Conservation (phyloP, 768 basidiomycete species). For the Strobilomyces echinocephalus region DNA sequence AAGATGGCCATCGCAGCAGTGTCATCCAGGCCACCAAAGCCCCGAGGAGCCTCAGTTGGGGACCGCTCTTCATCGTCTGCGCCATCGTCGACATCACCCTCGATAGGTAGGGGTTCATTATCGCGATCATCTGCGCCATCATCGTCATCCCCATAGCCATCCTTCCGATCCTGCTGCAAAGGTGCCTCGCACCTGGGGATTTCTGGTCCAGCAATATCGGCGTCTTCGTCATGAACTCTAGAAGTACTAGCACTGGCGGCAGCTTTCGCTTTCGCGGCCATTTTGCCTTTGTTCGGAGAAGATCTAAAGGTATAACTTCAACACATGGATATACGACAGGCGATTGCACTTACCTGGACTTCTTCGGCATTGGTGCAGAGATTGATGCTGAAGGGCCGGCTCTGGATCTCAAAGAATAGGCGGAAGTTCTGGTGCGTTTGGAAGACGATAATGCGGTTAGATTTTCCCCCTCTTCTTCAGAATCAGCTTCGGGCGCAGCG, state of each 20-base stretch:
- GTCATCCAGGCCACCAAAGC: constrained; percentile 58
- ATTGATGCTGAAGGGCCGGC: constrained; percentile 38
- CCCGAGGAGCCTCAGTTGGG: constrained; percentile 33
- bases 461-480: constrained; percentile 59
- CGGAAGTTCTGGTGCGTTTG: constrained; percentile 59
- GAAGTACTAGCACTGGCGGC: constrained; percentile 62
- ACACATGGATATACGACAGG: constrained; percentile 6
- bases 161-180: constrained; percentile 45
- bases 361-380: constrained; percentile 65
- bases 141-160: constrained; percentile 38
- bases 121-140: constrained; percentile 46
- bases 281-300: constrained; percentile 54
- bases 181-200: constrained; percentile 42
- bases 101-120: constrained; percentile 41
- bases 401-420: constrained; percentile 68
- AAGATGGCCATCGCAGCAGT: constrained; percentile 74
- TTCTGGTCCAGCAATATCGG: constrained; percentile 71
- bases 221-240: constrained; percentile 61
- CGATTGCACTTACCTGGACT: constrained; percentile 49
- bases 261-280: constrained; percentile 50
- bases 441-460: constrained; percentile 43
- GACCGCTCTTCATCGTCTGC: constrained; percentile 36
- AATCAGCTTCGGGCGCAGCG: constrained; percentile 64
- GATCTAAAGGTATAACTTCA: constrained; percentile 34
- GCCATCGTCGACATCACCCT: constrained; percentile 44